Conservation (phyloP, 73 alveolate species). For the Paramecium sonneborni region DNA sequence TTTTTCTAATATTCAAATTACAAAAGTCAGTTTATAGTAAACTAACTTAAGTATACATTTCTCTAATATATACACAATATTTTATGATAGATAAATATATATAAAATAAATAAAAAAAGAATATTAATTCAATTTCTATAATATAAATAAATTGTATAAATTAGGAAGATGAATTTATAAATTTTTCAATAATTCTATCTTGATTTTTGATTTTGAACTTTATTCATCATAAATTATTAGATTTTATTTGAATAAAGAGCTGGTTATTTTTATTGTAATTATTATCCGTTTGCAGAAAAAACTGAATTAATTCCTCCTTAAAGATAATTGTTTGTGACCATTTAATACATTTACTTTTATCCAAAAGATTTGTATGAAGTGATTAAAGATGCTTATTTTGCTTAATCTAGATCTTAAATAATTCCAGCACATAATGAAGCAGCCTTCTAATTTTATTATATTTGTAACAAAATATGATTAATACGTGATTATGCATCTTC, state of each 20-base stretch:
- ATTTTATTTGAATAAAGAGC: background rate
- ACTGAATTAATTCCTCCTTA: background rate
- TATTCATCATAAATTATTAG: background rate
- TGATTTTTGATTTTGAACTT: background rate
- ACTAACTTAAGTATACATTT: no score
- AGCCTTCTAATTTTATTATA: background rate
- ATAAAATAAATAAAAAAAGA: no score
- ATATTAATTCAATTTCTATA: no score
- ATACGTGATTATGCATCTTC: background rate
- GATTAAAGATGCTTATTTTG: background rate
- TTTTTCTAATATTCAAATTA: no score
- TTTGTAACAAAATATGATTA: background rate
- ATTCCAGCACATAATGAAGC: background rate
- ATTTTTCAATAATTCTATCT: background rate
- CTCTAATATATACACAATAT: no score
- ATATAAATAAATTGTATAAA: no score
- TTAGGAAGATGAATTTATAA: no score
- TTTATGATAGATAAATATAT: no score
- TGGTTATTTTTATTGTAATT: background rate
- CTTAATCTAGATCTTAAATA: background rate
- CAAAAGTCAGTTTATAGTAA: no score
- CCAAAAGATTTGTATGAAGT: background rate
- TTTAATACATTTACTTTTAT: background rate
- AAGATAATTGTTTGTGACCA: background rate
- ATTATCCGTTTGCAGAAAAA: background rate